Conservation (phyloP, 225 moss, liverwort and hornwort species). For the Neckera pumila region DNA sequence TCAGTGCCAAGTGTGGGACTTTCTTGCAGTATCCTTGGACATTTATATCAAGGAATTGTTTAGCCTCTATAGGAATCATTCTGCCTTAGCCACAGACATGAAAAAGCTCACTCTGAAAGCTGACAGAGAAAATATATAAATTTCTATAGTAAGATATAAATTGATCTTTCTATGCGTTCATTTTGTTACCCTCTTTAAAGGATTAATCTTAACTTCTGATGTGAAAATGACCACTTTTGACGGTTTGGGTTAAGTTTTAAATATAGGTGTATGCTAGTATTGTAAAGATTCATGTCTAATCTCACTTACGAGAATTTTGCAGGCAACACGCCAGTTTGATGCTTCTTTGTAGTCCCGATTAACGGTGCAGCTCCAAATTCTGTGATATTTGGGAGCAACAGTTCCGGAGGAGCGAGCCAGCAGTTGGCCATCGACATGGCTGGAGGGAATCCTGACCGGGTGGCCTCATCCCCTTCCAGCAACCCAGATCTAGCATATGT, state of each 20-base stretch:
- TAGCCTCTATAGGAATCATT: background rate
- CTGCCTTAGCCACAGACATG: background rate
- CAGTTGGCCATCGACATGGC: background rate
- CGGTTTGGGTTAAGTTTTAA: background rate
- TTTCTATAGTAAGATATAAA: background rate
- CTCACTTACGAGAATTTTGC: background rate
- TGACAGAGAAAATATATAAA: too few species aligned
- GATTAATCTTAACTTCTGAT: background rate
- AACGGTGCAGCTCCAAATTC: background rate
- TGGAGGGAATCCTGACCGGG: background rate
- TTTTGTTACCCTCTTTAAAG: background rate
- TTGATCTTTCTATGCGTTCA: background rate
- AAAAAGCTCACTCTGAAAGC: background rate
- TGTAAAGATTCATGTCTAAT: background rate
- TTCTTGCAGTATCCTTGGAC: background rate
- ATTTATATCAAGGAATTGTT: background rate
- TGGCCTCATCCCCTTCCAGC: background rate
- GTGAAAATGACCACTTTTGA: background rate
- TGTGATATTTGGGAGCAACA: background rate
- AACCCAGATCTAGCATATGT: conserved; percentile 16
- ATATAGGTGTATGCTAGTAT: background rate
- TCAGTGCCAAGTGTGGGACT: background rate
- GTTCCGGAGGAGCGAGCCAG: background rate
- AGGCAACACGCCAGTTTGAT: background rate
- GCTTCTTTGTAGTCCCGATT: background rate